phyloP scores from a whole-genome alignment of 768 basidiomycete species.

The Tylopilus plumbeoviolaceoides region DNA sequence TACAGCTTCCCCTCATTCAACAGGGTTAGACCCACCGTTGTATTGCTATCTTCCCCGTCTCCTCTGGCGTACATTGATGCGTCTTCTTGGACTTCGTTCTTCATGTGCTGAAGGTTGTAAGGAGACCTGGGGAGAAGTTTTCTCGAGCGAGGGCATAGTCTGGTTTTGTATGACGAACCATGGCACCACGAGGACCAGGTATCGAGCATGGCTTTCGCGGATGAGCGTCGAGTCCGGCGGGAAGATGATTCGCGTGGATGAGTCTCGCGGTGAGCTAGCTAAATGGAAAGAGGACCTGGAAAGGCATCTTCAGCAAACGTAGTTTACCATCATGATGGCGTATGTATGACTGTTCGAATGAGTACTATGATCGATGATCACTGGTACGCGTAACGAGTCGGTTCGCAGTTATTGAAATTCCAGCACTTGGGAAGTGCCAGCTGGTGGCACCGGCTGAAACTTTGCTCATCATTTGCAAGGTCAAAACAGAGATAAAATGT shows the following conservation, averaged over 20 bases:
- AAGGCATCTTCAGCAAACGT: too few relatives aligned
- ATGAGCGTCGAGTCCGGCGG: constrained; percentile 28
- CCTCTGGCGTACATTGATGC: constrained; percentile 47
- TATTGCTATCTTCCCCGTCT: constrained; percentile 58
- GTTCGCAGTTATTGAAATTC: too few relatives aligned
- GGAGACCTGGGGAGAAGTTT: constrained; percentile 38
- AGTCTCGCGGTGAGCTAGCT: constrained; percentile 43
- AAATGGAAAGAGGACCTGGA: not conserved
- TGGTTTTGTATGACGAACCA: constrained; percentile 48
- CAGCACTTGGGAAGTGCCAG: too few relatives aligned
- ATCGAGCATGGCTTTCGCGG: constrained; percentile 13
- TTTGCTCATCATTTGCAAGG: too few relatives aligned
- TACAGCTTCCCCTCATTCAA: not conserved
- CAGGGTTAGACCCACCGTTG: constrained; percentile 70
- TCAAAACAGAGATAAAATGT: too few relatives aligned
- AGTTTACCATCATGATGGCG: too few relatives aligned
- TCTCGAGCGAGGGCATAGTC: constrained; percentile 49
- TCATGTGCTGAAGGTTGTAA: constrained; percentile 49
- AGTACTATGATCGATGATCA: too few relatives aligned
- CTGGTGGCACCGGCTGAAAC: too few relatives aligned
- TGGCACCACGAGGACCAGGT: constrained; percentile 12
- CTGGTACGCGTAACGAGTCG: too few relatives aligned
- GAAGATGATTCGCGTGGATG: constrained; percentile 48
- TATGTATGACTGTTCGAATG: too few relatives aligned
- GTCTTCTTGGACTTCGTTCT: constrained; percentile 34